These are phyloP conservation scores for Pulveroboletus frians DNA, from an alignment of 768 basidiomycete species.

Conservation along the genomic window DNA sequence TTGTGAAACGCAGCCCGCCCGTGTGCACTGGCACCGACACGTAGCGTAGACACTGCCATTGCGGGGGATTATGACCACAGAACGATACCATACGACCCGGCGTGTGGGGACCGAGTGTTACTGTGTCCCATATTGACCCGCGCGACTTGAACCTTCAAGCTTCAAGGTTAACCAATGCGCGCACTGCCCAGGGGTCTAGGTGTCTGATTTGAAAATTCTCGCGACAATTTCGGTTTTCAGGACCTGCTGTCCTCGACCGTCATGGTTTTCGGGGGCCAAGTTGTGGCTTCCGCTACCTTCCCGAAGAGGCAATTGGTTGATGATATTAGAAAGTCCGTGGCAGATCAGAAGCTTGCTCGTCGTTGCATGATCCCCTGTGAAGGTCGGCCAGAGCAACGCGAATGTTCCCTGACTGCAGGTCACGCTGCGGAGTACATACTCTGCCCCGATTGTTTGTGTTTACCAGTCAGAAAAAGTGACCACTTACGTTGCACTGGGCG, in stretches of 20 bases:
- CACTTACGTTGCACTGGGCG: conserved; percentile 31
- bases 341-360: conserved; percentile 46
- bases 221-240: conserved; percentile 49
- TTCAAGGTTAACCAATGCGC: conserved; percentile 27
- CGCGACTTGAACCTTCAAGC: background rate
- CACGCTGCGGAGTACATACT: conserved; percentile 30
- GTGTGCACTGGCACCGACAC: conserved; percentile 28
- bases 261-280: conserved; percentile 34
- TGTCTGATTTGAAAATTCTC: conserved; percentile 38
- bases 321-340: conserved; percentile 42
- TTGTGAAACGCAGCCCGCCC: conserved; percentile 43
- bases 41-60: no score
- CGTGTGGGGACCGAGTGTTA: conserved; percentile 32
- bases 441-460: background rate
- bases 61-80: no score
- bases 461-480: background rate
- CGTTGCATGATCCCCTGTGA: conserved; percentile 35
- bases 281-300: conserved; percentile 39
- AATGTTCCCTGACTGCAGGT: conserved; percentile 46
- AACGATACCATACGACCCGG: no score
- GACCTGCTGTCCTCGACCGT: conserved; percentile 29
- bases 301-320: conserved; percentile 45
- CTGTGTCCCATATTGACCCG: conserved; percentile 20
- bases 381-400: conserved; percentile 43
- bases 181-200: conserved; percentile 38